phyloP scores from a whole-genome alignment of 208 protist genomes.

The Crithidia expoeki region DNA sequence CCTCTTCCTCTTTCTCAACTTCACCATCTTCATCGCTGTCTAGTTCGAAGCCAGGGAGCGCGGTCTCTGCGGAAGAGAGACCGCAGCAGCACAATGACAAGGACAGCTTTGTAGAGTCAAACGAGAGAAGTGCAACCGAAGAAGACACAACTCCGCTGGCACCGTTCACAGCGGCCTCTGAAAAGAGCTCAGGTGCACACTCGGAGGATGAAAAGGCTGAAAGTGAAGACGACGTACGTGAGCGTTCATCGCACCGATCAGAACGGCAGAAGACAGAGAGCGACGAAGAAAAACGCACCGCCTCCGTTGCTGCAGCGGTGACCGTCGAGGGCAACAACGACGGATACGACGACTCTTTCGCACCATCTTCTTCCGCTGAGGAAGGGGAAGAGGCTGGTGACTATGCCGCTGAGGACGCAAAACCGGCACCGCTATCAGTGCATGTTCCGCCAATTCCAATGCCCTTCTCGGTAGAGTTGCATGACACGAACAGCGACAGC shows the following conservation, averaged over 20 bases:
- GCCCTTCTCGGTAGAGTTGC: background rate
- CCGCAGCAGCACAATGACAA: background rate
- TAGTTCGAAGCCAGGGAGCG: background rate
- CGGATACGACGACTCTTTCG: constrained; percentile 4
- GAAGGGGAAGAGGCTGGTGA: background rate
- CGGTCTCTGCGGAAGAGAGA: background rate
- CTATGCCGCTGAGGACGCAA: background rate
- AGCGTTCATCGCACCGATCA: background rate
- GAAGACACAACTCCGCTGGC: background rate
- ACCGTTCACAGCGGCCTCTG: background rate
- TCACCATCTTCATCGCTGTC: constrained; percentile 6
- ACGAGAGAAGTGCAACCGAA: background rate
- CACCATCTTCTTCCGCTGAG: background rate
- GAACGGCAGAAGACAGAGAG: background rate
- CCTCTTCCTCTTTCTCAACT: no score
- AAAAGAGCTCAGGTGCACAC: background rate
- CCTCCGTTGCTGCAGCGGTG: background rate
- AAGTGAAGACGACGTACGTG: background rate
- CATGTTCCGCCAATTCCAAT: background rate
- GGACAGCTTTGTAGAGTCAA: background rate
- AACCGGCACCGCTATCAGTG: background rate
- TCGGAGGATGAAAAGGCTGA: background rate
- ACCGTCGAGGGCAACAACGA: background rate
- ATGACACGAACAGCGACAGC: background rate
- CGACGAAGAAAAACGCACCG: background rate